Evolutionary conservation across 148 eudicot species (phyloP).

Genomic region (Rhododendron kiyosumense): DNA sequence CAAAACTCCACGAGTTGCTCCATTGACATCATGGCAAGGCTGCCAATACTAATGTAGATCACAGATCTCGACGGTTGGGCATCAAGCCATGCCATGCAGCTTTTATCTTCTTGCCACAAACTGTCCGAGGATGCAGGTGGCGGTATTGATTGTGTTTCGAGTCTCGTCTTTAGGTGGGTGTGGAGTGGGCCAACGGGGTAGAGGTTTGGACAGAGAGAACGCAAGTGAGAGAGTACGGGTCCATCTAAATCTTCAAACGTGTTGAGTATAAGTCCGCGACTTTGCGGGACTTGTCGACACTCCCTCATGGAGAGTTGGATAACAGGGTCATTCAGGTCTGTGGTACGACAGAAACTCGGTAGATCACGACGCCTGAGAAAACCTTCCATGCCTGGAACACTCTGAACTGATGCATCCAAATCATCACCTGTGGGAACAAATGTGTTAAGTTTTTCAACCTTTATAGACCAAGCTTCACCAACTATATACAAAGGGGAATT

Average conservation of each 20-base stretch:
- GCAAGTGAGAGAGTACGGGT: conserved; percentile 9
- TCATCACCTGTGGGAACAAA: conserved; percentile 18
- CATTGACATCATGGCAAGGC: conserved; percentile 16
- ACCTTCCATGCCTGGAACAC: conserved; percentile 29
- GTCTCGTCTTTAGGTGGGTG: conserved; percentile 10
- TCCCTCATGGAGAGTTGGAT: conserved; percentile 17
- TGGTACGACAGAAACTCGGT: conserved; percentile 34
- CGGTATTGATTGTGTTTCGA: neutral
- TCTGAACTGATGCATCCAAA: conserved; percentile 22
- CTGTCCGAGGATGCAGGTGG: conserved; percentile 10
- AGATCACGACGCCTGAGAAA: conserved; percentile 40
- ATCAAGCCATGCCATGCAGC: conserved; percentile 26
- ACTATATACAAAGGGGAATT: too few species aligned
- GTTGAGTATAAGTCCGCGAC: conserved; percentile 35
- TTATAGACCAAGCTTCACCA: neutral
- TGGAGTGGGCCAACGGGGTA: conserved; percentile 27
- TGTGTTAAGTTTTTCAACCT: neutral
- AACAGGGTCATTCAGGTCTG: conserved; percentile 7
- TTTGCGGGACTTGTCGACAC: conserved; percentile 14
- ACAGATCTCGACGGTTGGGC: conserved; percentile 17
- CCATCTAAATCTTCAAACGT: conserved; percentile 25
- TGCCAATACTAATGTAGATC: conserved; percentile 26
- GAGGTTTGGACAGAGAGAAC: conserved; percentile 6
- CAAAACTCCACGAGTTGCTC: conserved; percentile 23
- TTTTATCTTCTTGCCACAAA: conserved; percentile 22